A percentile compares a stretch with the other conserved stretches of the same genome.
phyloP scores from a whole-genome alignment of 371 early-diverging fungal species.

The Saksenaea vasiformis region DNA sequence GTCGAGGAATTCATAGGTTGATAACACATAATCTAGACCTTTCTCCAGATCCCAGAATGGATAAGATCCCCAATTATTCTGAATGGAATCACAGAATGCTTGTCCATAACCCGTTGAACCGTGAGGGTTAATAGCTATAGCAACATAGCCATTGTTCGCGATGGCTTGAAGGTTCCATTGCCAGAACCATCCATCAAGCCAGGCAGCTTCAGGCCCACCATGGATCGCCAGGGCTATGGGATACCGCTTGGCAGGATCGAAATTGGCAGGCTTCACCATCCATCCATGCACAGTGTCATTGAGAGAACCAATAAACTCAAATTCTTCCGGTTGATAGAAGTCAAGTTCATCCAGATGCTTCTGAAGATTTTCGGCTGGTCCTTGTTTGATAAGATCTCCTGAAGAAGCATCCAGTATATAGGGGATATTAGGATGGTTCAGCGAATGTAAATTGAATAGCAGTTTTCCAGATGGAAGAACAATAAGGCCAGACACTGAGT shows the following conservation, averaged over 20 bases:
- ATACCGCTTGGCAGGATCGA: conserved; percentile 61
- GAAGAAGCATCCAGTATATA: conserved; percentile 34
- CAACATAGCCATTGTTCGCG: conserved; percentile 71
- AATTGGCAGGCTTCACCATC: conserved; percentile 68
- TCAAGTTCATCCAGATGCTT: conserved; percentile 32
- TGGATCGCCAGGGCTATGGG: conserved; percentile 86
- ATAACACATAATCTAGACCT: conserved; percentile 71
- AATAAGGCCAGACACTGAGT: conserved; percentile 47
- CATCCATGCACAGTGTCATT: conserved; percentile 73
- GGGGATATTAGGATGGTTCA: conserved; percentile 55
- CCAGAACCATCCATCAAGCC: conserved; percentile 67
- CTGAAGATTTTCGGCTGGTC: conserved; percentile 29
- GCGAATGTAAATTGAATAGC: conserved; percentile 41
- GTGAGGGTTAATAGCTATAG: conserved; percentile 75
- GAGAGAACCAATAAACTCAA: conserved; percentile 69
- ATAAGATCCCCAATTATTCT: conserved; percentile 76
- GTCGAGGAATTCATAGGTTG: conserved; percentile 64
- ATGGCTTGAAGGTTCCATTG: conserved; percentile 80
- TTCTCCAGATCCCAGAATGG: conserved; percentile 77
- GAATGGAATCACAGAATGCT: conserved; percentile 72
- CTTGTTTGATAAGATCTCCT: conserved; percentile 8
- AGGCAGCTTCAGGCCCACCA: conserved; percentile 84
- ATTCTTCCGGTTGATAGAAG: conserved; percentile 56
- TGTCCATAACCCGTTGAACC: conserved; percentile 88
- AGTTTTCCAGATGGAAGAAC: conserved; percentile 42